phyloP scores from a whole-genome alignment of 768 basidiomycete species.

The Botryobasidium botryosum region DNA sequence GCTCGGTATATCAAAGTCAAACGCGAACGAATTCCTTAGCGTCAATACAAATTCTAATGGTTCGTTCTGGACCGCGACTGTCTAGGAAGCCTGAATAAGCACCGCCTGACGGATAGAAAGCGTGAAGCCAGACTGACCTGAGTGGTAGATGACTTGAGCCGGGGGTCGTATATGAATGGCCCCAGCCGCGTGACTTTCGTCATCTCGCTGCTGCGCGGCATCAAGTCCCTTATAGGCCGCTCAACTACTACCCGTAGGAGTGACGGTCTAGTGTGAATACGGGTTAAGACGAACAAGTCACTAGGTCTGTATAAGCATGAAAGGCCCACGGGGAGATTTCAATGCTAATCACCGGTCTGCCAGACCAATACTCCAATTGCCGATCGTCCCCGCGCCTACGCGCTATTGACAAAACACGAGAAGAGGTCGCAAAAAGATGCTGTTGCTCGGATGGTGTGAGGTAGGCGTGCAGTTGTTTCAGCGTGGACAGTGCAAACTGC shows the following conservation, averaged over 20 bases:
- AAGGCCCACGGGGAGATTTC: conserved; percentile 51
- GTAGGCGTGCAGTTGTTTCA: conserved; percentile 53
- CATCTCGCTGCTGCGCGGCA: too few species aligned
- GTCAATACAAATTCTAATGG: conserved; percentile 63
- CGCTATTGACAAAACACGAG: conserved; percentile 54
- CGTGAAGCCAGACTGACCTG: conserved; percentile 34
- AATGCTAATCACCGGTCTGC: conserved; percentile 61
- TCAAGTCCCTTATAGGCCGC: too few species aligned
- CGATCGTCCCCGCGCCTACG: conserved; percentile 59
- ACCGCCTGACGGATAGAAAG: conserved; percentile 25
- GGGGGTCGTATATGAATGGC: conserved; percentile 86
- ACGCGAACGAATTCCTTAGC: conserved; percentile 82
- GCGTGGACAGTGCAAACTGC: conserved; percentile 74
- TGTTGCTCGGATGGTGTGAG: conserved; percentile 64
- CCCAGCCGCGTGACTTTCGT: too few species aligned
- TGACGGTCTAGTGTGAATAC: too few species aligned
- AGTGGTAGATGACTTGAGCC: conserved; percentile 34
- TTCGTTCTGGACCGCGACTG: conserved; percentile 68
- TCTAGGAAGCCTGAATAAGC: too few species aligned
- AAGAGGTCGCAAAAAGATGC: conserved; percentile 55
- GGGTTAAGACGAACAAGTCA: too few species aligned
- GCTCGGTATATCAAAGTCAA: conserved; percentile 76
- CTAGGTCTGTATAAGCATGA: too few species aligned
- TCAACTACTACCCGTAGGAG: too few species aligned
- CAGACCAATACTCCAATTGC: conserved; percentile 74